Base-by-base conservation (phyloP, 257 asterid species). In the Cynanchum wilfordii region DNA sequence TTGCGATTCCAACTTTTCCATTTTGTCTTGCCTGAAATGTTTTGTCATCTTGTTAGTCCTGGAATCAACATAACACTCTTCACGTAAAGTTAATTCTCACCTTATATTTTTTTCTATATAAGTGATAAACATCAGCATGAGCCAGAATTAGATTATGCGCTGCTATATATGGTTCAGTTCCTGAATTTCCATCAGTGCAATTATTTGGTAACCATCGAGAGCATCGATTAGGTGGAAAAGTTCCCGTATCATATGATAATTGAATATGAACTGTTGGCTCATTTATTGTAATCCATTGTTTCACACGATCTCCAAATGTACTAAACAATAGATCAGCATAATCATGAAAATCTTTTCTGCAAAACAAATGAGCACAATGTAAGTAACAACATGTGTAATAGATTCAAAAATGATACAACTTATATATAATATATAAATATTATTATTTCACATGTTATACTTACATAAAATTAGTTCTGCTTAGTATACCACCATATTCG, bases 271-370 rank as follows among this genome's bases (percentile, higher is more conserved):
- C 24, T 3, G 3, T 17, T 17, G 74, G 74, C 24, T 70, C 74
- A 52, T 70, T 70, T 17, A 70, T 52, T 16, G 65, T 52, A 10
- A 16, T 52, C 74, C 74, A 70, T 11, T 47, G 10, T 17, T 70
- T 70, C 50, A 70, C 74, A 17, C 65, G 49, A 7, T 70, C 17
- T 10, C 74, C 74, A 52, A 70, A 55, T 70, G 20, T 54, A 24
- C 30, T 1, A 20, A 70, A 70, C 6, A 44, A 70, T 5, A 70
- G 4, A 36, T 70, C 5, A 1, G 65, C 51, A 30, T 16, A 70
- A 5, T 70, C 49, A 8, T 3, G 11, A 12, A 50, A 51, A 3
- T 70, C 74, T 10, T 52, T 19, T 22, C 74, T 69, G 73, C 58
- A 69, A 66, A 66, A 3, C 3, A 7, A 3, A 25, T 38, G 3